phyloP scores from a whole-genome alignment of 179 eudicot genomes.

The Silene coronaria region DNA sequence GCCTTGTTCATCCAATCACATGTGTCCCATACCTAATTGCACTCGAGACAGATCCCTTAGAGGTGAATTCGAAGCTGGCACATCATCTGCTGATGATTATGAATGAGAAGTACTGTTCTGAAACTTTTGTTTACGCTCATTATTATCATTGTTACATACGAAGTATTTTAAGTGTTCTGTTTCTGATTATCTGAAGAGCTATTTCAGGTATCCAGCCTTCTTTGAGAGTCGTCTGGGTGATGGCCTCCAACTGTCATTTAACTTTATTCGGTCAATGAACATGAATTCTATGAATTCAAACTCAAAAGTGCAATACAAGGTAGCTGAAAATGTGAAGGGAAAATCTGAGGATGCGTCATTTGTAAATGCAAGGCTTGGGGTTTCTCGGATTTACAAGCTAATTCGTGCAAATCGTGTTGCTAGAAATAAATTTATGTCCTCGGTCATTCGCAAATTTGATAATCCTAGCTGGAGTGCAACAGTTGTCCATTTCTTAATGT shows the following conservation, averaged over 20 bases:
- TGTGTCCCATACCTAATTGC: slow-evolving; percentile 95
- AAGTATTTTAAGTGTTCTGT: slow-evolving; percentile 16
- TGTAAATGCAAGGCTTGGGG: slow-evolving; percentile 65
- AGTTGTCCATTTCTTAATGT: slow-evolving; percentile 74
- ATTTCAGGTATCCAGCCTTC: slow-evolving; percentile 85
- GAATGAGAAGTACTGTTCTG: slow-evolving; percentile 75
- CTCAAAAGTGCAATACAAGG: slow-evolving; percentile 38
- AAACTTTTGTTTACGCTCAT: slow-evolving; percentile 1
- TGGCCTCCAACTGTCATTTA: slow-evolving; percentile 92
- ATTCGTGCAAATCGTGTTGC: slow-evolving; percentile 83
- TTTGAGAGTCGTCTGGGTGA: slow-evolving; percentile 94
- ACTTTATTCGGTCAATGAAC: slow-evolving; percentile 64
- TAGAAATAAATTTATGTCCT: slow-evolving; percentile 92
- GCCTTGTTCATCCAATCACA: slow-evolving; percentile 97
- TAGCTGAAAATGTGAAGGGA: slow-evolving; percentile 45
- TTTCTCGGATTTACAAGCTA: slow-evolving; percentile 93
- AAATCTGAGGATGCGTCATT: slow-evolving; percentile 52
- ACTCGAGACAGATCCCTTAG: slow-evolving; percentile 89
- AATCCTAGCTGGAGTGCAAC: slow-evolving; percentile 56
- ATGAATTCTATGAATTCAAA: slow-evolving; percentile 33
- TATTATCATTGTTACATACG: background rate
- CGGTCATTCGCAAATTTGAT: slow-evolving; percentile 89
- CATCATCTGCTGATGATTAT: slow-evolving; percentile 94
- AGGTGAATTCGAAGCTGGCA: slow-evolving; percentile 80
- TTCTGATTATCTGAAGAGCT: slow-evolving; percentile 27